Evolutionary conservation across 1,139 yeast genomes (phyloP).

Genomic region (Taiozyma sp.): DNA sequence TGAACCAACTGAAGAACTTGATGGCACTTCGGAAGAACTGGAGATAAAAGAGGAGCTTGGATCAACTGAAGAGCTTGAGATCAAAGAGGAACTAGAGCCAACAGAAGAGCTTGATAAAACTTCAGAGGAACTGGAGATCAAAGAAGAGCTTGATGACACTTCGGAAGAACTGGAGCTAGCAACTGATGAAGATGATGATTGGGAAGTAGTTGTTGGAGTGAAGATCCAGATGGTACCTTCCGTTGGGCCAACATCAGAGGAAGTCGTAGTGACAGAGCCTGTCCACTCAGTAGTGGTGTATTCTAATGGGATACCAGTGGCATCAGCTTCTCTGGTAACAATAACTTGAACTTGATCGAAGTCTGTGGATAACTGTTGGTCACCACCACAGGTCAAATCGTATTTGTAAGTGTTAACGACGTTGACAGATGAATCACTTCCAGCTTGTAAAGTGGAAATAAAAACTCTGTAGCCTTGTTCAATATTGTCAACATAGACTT

Average conservation of each 20-base stretch:
- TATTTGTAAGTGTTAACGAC: constrained; percentile 13
- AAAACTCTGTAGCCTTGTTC: constrained; percentile 17
- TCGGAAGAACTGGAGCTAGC: not conserved
- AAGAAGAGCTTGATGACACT: not conserved
- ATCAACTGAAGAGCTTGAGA: not conserved
- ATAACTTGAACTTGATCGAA: constrained; percentile 8
- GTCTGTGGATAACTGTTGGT: constrained; percentile 6
- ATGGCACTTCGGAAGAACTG: no score
- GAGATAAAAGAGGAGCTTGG: not conserved
- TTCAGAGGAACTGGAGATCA: not conserved
- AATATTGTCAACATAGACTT: constrained; percentile 8
- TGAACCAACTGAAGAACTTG: not conserved
- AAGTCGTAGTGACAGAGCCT: constrained; percentile 19
- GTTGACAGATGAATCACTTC: constrained; percentile 6
- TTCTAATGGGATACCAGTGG: constrained; percentile 17
- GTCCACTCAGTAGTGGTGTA: constrained; percentile 25
- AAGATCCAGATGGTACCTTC: constrained; percentile 14
- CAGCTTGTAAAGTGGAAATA: constrained; percentile 22
- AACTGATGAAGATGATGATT: not conserved
- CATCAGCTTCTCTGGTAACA: constrained; percentile 12
- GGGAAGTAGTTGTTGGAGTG: constrained; percentile 13
- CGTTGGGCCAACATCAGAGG: constrained; percentile 10
- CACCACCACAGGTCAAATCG: constrained; percentile 16
- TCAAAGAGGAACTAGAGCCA: not conserved
- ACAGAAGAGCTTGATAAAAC: not conserved